Evolutionary conservation across 306 rosid species (phyloP).

Genomic region (Cucurbita moschata): DNA sequence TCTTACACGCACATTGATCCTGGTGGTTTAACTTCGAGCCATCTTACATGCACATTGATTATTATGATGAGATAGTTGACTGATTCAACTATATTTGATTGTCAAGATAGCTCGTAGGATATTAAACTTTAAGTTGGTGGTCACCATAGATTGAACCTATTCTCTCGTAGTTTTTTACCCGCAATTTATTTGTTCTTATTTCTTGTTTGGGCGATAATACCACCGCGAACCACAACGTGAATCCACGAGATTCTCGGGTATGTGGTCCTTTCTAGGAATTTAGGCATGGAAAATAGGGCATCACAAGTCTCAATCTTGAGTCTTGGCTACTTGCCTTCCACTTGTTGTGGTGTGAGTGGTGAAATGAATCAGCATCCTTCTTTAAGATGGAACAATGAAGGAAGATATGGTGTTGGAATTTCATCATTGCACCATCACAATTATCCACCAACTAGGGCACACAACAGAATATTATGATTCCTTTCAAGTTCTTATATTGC

Average conservation of each 20-base stretch:
- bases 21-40: background rate
- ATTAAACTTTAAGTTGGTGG: no score
- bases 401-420: background rate
- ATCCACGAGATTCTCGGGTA: background rate
- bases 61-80: background rate
- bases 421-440: conserved; percentile 1
- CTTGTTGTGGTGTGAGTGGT: background rate
- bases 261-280: background rate
- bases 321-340: background rate
- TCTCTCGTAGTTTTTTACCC: no score
- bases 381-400: background rate
- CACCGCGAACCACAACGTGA: background rate
- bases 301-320: background rate
- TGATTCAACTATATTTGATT: no score
- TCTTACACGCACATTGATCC: background rate
- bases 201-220: no score
- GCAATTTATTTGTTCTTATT: no score
- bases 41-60: background rate
- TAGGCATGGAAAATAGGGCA: background rate
- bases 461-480: background rate
- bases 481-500: background rate
- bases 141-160: no score
- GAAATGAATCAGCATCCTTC: conserved; percentile 2
- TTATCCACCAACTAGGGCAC: background rate
- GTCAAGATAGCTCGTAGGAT: background rate